phyloP scores from a whole-genome alignment of 371 early-diverging fungal genomes.

The Actinomortierella wolfii region DNA sequence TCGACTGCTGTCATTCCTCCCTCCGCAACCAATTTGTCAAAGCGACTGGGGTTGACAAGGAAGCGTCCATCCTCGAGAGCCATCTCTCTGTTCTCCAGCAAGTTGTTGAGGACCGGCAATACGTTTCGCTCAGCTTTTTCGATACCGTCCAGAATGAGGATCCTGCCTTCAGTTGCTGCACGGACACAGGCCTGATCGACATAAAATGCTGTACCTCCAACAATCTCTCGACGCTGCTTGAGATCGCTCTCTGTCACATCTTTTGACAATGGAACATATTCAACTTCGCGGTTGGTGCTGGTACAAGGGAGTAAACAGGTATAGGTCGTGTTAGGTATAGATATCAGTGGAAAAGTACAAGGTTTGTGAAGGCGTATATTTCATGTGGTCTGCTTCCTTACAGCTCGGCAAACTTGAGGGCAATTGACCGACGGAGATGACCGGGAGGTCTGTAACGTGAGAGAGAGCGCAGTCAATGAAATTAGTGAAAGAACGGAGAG shows the following conservation, averaged over 20 bases:
- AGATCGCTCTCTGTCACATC: conserved; percentile 84
- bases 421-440: conserved; percentile 68
- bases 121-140: conserved; percentile 90
- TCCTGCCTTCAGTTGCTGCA: conserved; percentile 82
- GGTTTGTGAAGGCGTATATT: too few species aligned
- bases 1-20: conserved; percentile 49
- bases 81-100: conserved; percentile 90
- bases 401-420: conserved; percentile 78
- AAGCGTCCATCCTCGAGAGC: conserved; percentile 84
- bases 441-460: conserved; percentile 62
- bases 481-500: too few species aligned
- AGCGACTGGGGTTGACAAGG: conserved; percentile 70
- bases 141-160: conserved; percentile 82
- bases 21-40: conserved; percentile 51
- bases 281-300: conserved; percentile 64
- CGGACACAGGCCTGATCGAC: conserved; percentile 82
- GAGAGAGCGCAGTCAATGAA: too few species aligned
- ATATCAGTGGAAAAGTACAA: too few species aligned
- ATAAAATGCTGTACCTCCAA: conserved; percentile 71
- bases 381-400: too few species aligned
- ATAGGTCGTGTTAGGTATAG: neutral
- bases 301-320: neutral
- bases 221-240: conserved; percentile 84
- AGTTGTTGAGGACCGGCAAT: conserved; percentile 84
- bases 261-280: conserved; percentile 79